Base-by-base conservation (phyloP, 2,329 filamentous ascomycete species). In the Trichoderma endophyticum region DNA sequence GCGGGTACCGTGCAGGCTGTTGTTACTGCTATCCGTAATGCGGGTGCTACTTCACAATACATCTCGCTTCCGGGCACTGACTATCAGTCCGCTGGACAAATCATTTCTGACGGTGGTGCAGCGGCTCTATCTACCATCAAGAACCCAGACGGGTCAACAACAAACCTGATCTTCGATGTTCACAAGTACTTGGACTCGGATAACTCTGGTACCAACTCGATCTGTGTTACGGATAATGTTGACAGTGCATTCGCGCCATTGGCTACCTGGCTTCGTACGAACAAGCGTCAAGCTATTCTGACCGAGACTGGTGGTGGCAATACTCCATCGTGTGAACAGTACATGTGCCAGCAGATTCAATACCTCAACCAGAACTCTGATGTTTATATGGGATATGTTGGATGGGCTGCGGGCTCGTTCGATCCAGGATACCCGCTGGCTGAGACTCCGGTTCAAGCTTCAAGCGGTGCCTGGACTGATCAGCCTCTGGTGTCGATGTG, bases 1-100 rank as follows among this genome's bases (percentile, higher is more conserved):
- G 88, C 86, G 0, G 78, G 82, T 2, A 88, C 88, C 0, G 85
- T 87, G 70, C 90, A 92, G 76, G 83, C 83, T 18, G 88, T 83
- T 18, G 89, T 92, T 3, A 89, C 85, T 0, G 90, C 88, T 2
- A 91, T 92, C 76, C 86, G 90, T 54, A 77, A 83, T 57, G 85
- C 87, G 2, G 89, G 89, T 26, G 89, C 89, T n/a, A 85, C 64
- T 24, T 67, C 64, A 1, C 80, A 81, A 32, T 87, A 91, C 75
- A 85, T 87, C 79, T 90, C 91, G 74, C 82, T 92, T 24, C 83
- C 90, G 0, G 89, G 90, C 3, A 88, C 83, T 43, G 85, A 86
- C 73, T 91, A 84, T 76, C 85, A 86, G 7, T 83, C 81, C 63
- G 85, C 85, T 0, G 82, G 78, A 28, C 79, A 79, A 12, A 81